Conservation (phyloP, 176 grass and related monocot species). For the Phoenix dactylifera region DNA sequence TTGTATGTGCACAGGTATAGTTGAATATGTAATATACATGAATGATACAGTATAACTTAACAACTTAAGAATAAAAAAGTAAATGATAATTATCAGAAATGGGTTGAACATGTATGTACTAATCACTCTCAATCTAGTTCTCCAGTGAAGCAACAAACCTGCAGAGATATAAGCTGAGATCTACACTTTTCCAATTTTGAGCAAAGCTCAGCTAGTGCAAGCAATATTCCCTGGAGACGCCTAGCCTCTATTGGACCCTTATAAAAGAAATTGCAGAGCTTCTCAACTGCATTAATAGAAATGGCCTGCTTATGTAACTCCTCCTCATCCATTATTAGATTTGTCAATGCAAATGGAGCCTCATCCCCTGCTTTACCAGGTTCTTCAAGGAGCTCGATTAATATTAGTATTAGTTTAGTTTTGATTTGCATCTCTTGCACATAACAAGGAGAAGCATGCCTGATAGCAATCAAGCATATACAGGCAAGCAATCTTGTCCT, state of each 20-base stretch:
- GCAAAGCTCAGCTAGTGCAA: slow-evolving; percentile 86
- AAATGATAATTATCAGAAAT: too few relatives aligned
- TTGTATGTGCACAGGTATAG: too few relatives aligned
- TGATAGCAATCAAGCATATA: slow-evolving; percentile 75
- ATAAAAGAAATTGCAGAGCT: slow-evolving; percentile 58
- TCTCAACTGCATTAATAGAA: slow-evolving; percentile 61
- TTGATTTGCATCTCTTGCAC: slow-evolving; percentile 82
- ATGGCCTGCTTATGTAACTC: slow-evolving; percentile 84
- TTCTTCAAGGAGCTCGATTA: slow-evolving; percentile 92
- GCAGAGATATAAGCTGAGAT: slow-evolving; percentile 58
- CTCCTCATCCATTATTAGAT: slow-evolving; percentile 64
- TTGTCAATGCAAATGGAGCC: slow-evolving; percentile 79
- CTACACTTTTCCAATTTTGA: slow-evolving; percentile 78
- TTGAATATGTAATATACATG: too few relatives aligned
- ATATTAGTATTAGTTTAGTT: slow-evolving; percentile 69
- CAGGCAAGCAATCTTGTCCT: slow-evolving; percentile 84
- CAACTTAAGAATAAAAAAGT: too few relatives aligned
- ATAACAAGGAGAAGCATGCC: slow-evolving; percentile 48
- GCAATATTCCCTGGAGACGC: slow-evolving; percentile 70
- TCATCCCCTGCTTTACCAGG: slow-evolving; percentile 72
- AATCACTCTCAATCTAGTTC: slow-evolving; percentile 1
- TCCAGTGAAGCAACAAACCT: slow-evolving; percentile 20
- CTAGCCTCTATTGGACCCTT: slow-evolving; percentile 46
- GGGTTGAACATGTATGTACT: too few relatives aligned
- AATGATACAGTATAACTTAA: too few relatives aligned